Percentiles rank a stretch among this genome's conserved stretches.
Conservation (phyloP, 2,329 filamentous ascomycete species). For the Fusarium xylarioides region DNA sequence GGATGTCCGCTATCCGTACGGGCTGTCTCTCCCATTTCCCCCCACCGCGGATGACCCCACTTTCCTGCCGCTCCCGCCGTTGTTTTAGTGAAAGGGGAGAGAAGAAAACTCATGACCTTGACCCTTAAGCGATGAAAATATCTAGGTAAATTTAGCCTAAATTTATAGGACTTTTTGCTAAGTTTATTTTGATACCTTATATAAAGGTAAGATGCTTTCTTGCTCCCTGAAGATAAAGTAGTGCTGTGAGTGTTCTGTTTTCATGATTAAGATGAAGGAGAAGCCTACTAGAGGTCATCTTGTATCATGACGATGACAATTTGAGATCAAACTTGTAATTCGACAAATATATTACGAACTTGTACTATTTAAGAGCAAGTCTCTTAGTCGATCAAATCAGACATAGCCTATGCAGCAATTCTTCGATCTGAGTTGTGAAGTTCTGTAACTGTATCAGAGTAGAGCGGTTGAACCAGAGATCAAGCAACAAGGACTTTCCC, state of each 20-base stretch:
- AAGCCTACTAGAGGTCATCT: not conserved
- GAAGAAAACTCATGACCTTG: too few species aligned
- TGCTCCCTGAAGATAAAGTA: not conserved
- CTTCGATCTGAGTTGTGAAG: not conserved
- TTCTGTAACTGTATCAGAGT: not conserved
- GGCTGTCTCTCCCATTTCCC: not conserved
- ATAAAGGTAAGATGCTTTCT: too few species aligned
- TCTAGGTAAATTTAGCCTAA: too few species aligned
- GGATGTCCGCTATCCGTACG: not conserved
- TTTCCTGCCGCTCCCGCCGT: slow-evolving; percentile 17
- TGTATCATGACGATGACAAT: not conserved
- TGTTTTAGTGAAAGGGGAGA: not conserved
- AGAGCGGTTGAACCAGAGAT: not conserved
- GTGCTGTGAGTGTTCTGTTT: not conserved
- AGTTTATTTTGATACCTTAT: too few species aligned
- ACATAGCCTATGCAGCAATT: not conserved
- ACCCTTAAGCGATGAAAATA: too few species aligned
- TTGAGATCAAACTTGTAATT: not conserved
- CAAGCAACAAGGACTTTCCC: not conserved
- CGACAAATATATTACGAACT: not conserved
- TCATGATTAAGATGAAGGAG: not conserved
- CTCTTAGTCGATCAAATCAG: not conserved
- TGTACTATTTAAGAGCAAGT: not conserved
- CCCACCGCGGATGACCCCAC: slow-evolving; percentile 35
- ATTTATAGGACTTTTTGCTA: too few species aligned